Base-by-base conservation (phyloP, 371 early-diverging fungal species). In the Capillidium heterosporum region DNA sequence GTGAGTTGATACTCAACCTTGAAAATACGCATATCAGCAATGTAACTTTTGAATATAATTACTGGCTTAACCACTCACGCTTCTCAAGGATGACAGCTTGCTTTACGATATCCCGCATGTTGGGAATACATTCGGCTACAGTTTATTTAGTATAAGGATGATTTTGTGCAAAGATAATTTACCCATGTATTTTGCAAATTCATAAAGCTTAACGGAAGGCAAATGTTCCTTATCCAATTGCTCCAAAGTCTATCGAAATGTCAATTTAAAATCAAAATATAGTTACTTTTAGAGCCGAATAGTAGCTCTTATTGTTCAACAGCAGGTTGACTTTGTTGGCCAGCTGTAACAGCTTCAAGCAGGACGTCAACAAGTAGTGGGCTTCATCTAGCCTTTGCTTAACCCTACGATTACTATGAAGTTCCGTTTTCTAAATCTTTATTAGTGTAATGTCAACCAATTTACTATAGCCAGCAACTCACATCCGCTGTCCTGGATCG, bases 11-110 rank as follows among this genome's bases (percentile, higher is more conserved):
- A 87, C 84, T 67, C 84, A 76, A 13, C 4, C 35, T 35, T 4
- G 13, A 7, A 7, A 7, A 35, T 13, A 35, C 13, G 13, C 13
- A 35, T 7, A 35, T 7, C 7, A 35, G 7, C 4, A 35, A 35
- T 7, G 35, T 35, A 7, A 35, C 4, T 13, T 35, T 7, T 7
- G 13, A 35, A 35, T 35, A 7, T 4, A 35, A 35, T 57, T 68
- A 87, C 80, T 72, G 83, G 59, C 78, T 82, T 32, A 91, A 73
- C 98, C 98, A 97, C 61, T 88, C 87, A 55, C 85, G 85, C 67
- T 95, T 71, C 62, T 95, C 92, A 13, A 74, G 67, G 13, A 84
- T 74, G 1, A 95, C 91, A 1, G 84, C 82, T 47, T 78, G 79
- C 63, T 88, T 82, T 55, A 97, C 80, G 32, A 73, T 76, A 24